Conservation (phyloP, 768 basidiomycete genomes). For the Collybia nuda region DNA sequence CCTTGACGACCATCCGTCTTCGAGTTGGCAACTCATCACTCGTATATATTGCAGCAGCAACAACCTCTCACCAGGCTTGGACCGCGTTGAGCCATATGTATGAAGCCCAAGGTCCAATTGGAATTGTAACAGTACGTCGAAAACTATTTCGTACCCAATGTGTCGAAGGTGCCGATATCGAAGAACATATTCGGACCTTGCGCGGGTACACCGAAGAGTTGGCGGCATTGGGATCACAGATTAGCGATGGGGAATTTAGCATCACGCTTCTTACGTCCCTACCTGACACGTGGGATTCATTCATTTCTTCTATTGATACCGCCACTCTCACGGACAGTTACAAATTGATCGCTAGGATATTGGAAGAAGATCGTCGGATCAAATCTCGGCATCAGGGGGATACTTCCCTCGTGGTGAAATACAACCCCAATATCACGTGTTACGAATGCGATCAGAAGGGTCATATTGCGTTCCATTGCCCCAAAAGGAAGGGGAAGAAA, state of each 20-base stretch:
- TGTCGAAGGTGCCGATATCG: slow-evolving; percentile 28
- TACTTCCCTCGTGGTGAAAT: slow-evolving; percentile 14
- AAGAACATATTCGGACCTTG: slow-evolving; percentile 28
- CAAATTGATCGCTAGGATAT: slow-evolving; percentile 21
- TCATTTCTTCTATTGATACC: slow-evolving; percentile 20
- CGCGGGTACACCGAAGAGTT: slow-evolving; percentile 20
- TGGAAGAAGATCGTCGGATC: slow-evolving; percentile 19
- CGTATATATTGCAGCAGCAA: slow-evolving; percentile 23
- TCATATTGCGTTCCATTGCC: slow-evolving; percentile 5
- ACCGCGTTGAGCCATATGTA: slow-evolving; percentile 23
- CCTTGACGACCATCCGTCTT: slow-evolving; percentile 27
- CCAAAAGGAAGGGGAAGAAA: neutral
- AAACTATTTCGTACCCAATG: slow-evolving; percentile 24
- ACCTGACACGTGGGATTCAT: slow-evolving; percentile 32
- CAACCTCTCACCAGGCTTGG: slow-evolving; percentile 26
- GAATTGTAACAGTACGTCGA: slow-evolving; percentile 21
- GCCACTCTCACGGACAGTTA: slow-evolving; percentile 13
- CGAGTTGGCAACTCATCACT: slow-evolving; percentile 23
- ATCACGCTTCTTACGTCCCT: slow-evolving; percentile 29
- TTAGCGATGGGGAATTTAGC: slow-evolving; percentile 27
- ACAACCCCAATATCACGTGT: slow-evolving; percentile 13
- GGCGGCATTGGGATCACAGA: slow-evolving; percentile 13
- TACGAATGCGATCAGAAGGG: slow-evolving; percentile 8
- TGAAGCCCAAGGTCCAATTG: slow-evolving; percentile 24
- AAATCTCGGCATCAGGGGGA: slow-evolving; percentile 2